Evolutionary conservation across 768 basidiomycete genomes (phyloP).

Genomic region (Leccinum aurantiacum): DNA sequence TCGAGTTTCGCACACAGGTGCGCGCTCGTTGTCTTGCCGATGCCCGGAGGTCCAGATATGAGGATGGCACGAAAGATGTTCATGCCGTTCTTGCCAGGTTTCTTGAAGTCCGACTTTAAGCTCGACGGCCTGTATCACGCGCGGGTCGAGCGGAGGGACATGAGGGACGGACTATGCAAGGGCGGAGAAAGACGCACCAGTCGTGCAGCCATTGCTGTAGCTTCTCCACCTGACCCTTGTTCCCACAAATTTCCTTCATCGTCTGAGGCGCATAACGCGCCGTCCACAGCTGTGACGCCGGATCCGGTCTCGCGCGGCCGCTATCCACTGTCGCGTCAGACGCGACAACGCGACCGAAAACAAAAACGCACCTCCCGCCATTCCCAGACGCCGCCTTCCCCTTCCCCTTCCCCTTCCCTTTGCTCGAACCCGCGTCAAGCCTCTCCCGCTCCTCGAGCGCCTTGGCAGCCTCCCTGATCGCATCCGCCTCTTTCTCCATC

Average conservation of each 20-base stretch:
- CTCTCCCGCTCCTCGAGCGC: slow-evolving; percentile 78
- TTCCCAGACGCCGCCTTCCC: slow-evolving; percentile 7
- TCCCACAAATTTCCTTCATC: slow-evolving; percentile 91
- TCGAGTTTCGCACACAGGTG: slow-evolving; percentile 84
- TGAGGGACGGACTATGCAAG: not conserved
- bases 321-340: not conserved
- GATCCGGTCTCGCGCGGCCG: slow-evolving; percentile 39
- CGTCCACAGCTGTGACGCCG: slow-evolving; percentile 84
- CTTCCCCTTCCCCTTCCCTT: slow-evolving; percentile 5
- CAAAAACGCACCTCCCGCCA: slow-evolving; percentile 14
- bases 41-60: slow-evolving; percentile 93
- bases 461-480: slow-evolving; percentile 68
- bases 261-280: slow-evolving; percentile 89
- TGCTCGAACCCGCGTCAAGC: slow-evolving; percentile 39
- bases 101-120: slow-evolving; percentile 80
- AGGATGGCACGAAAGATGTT: slow-evolving; percentile 84
- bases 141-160: not conserved
- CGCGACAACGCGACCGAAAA: not conserved
- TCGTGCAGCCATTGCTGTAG: slow-evolving; percentile 82
- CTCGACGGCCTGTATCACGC: slow-evolving; percentile 60
- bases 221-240: slow-evolving; percentile 90
- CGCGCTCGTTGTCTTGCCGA: slow-evolving; percentile 96
- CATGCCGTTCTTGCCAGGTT: slow-evolving; percentile 89
- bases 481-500: slow-evolving; percentile 74
- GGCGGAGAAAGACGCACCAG: slow-evolving; percentile 57